Evolutionary conservation across 495 filamentous ascomycete genomes (phyloP), one percentile per base, ranked within the genome.

Genomic region (Hypoxylon fragiforme): DNA sequence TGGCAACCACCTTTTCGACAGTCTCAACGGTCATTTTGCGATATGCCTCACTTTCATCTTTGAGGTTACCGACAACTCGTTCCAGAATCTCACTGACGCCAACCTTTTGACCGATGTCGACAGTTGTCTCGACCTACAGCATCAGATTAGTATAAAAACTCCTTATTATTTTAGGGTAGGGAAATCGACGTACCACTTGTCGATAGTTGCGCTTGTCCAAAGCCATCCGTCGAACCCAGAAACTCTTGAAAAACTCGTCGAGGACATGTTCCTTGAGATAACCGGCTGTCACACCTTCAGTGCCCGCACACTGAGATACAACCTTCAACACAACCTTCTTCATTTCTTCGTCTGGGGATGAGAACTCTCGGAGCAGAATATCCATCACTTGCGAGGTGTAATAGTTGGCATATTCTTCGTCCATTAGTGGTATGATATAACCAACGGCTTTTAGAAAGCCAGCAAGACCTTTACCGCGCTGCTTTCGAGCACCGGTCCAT

Each of bases 11-110:
- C 71, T 97, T 97, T 71, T 99, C 95, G 6, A 96, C 82, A 0
- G 92, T 97, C 74, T 99, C 95, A 16, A 97, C 85, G 0, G 95
- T 95, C 95, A 99, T 99, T 78, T 97, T 97, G 7, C 95, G 87
- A 69, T 97, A 99, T 0, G 92, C 88, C 63, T 99, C 95, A 68
- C 88, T 96, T 69, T 99, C 95, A 62, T 99, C 95, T 71, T 97
- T 99, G 42, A 99, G 80, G 61, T 97, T 96, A 73, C 81, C 87
- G 46, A 97, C 94, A 43, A 96, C 85, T 21, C 92, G 81, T 70
- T 97, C 91, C 9, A 96, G 77, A 54, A 99, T 97, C 77, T 97
- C 92, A 52, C 91, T 88, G 35, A 89, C 90, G 9, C 95, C 95
- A 26, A 96, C 92, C 72, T 97, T 99, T 66, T 97, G 91, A 49